phyloP scores from a whole-genome alignment of 2,329 filamentous ascomycete genomes.

The Calcarisporium arbuscula region DNA sequence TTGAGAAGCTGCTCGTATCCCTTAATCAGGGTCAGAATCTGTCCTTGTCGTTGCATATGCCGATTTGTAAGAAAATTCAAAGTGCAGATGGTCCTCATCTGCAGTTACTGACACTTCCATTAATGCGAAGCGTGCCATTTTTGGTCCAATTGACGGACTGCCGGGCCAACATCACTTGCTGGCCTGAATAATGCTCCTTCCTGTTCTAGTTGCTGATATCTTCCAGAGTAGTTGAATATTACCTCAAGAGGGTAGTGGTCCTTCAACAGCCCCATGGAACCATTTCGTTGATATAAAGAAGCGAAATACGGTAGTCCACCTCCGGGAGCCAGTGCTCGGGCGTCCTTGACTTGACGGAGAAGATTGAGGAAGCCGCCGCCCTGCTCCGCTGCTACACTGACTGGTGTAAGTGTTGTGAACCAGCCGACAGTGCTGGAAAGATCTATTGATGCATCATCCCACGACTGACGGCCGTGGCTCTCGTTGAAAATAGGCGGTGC shows the following conservation, averaged over 20 bases:
- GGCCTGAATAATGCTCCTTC: background rate
- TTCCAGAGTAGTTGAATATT: constrained; percentile 2
- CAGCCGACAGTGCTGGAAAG: constrained; percentile 2
- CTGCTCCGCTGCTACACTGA: background rate
- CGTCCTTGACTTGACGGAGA: background rate
- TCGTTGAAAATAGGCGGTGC: background rate
- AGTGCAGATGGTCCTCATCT: background rate
- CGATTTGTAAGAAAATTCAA: background rate
- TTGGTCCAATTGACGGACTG: background rate
- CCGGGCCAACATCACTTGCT: background rate
- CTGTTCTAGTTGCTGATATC: constrained; percentile 3
- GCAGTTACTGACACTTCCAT: background rate
- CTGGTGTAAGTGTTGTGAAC: constrained; percentile 1
- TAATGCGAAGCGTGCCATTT: constrained; percentile 1
- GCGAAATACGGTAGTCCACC: background rate
- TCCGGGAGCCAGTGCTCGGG: background rate
- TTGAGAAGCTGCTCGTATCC: background rate
- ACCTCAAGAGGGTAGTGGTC: background rate
- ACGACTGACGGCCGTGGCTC: constrained; percentile 2
- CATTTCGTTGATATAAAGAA: no score
- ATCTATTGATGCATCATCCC: constrained; percentile 2
- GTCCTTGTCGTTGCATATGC: background rate
- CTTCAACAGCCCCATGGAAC: no score
- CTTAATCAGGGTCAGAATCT: background rate
- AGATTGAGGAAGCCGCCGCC: background rate